Percentiles rank a stretch among this genome's conserved stretches.
These are phyloP conservation scores for Pichia sp. DNA, from an alignment of 1,139 yeast species.

Conservation along the genomic window DNA sequence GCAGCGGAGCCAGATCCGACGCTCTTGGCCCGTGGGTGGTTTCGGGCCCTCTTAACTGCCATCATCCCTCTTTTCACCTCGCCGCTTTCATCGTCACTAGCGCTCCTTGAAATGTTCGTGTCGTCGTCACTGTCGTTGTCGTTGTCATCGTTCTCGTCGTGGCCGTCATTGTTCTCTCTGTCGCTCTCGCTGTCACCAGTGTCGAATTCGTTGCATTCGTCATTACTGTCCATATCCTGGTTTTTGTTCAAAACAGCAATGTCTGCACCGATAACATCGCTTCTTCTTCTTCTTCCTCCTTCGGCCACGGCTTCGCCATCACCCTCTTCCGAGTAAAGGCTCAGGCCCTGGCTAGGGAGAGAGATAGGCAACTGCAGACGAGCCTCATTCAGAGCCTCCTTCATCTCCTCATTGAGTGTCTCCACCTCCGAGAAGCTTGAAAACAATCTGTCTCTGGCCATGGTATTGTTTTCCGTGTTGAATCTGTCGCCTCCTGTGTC, in stretches of 20 bases:
- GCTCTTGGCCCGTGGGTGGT: neutral
- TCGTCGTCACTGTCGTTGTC: neutral
- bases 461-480: neutral
- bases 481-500: neutral
- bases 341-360: constrained; percentile 2
- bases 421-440: neutral
- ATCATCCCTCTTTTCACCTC: neutral
- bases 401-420: neutral
- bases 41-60: neutral
- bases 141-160: neutral
- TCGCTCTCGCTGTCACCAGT: neutral
- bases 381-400: neutral
- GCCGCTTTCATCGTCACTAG: neutral
- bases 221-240: neutral
- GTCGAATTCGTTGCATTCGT: neutral
- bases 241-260: neutral
- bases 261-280: neutral
- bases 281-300: too few species aligned
- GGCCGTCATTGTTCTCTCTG: neutral
- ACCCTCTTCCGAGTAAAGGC: neutral
- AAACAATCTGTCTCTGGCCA: neutral
- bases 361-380: neutral
- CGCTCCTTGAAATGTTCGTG: neutral
- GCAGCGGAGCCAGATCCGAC: neutral
- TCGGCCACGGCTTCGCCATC: neutral